Evolutionary conservation across 257 asterid species (phyloP).

Genomic region (Salvia splendens): DNA sequence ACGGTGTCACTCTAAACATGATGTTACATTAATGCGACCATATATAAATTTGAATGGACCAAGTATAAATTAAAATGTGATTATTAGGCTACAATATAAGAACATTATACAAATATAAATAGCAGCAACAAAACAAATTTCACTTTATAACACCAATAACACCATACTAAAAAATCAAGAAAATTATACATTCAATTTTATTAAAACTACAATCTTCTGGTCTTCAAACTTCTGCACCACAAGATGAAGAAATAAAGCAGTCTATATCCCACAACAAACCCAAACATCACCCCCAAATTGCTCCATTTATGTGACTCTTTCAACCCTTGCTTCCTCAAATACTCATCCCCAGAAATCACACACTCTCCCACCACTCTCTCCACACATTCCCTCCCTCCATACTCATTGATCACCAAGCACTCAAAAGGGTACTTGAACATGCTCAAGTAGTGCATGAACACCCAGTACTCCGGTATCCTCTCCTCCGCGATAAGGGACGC

Average conservation of each 20-base stretch:
- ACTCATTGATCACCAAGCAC: conserved; percentile 78
- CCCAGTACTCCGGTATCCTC: conserved; percentile 69
- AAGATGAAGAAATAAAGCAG: conserved; percentile 60
- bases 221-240: conserved; percentile 59
- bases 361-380: conserved; percentile 50
- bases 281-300: conserved; percentile 67
- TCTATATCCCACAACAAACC: conserved; percentile 70
- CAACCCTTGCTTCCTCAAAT: conserved; percentile 63
- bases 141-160: too few relatives aligned
- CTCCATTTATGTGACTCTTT: conserved; percentile 65
- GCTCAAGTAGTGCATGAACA: conserved; percentile 86
- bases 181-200: too few relatives aligned
- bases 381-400: conserved; percentile 70
- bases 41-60: too few relatives aligned
- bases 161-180: too few relatives aligned
- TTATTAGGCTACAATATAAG: too few relatives aligned
- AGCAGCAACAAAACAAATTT: too few relatives aligned
- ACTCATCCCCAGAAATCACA: conserved; percentile 50
- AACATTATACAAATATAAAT: too few relatives aligned
- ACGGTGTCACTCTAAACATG: too few relatives aligned
- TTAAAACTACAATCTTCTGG: conserved; percentile 8
- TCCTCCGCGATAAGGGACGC: conserved; percentile 60
- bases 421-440: conserved; percentile 85
- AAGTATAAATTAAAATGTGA: too few relatives aligned
- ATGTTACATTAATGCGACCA: too few relatives aligned